A percentile compares a stretch with the other conserved stretches of the same genome.
Conservation (phyloP, 2,329 filamentous ascomycete species). For the Rugonectria rugulosa region DNA sequence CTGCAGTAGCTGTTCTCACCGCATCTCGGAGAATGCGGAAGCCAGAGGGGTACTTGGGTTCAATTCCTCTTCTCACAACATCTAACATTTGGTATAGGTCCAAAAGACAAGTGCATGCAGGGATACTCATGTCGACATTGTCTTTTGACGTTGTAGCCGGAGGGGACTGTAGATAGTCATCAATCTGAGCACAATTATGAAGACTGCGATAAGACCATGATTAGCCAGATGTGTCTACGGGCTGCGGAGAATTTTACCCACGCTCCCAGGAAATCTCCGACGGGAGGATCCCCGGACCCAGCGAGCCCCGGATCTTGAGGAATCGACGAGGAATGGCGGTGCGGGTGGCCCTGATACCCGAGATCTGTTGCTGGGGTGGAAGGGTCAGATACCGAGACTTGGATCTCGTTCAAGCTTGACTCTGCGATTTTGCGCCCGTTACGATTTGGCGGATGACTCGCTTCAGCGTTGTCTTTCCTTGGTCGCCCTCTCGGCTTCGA, state of each 20-base stretch:
- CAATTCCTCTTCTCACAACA: neutral
- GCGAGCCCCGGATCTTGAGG: neutral
- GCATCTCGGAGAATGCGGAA: neutral
- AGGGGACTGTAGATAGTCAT: neutral
- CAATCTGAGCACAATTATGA: neutral
- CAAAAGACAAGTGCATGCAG: neutral
- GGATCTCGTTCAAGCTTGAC: neutral
- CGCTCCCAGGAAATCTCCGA: neutral
- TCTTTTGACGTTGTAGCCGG: neutral
- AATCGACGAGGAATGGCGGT: neutral
- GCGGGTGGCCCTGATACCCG: neutral
- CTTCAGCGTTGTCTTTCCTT: neutral
- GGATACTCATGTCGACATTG: neutral
- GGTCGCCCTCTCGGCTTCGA: neutral
- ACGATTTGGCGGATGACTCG: no score
- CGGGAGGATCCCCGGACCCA: neutral
- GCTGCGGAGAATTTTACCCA: neutral
- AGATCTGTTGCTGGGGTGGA: neutral
- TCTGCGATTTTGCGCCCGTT: neutral
- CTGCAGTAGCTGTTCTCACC: neutral
- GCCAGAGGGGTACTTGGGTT: neutral
- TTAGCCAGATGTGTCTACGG: no score
- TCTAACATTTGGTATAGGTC: neutral
- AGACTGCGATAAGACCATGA: neutral
- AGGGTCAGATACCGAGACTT: neutral